Evolutionary conservation across 1,284 basidiomycete species (phyloP).

Genomic region (Thelephora terrestris): DNA sequence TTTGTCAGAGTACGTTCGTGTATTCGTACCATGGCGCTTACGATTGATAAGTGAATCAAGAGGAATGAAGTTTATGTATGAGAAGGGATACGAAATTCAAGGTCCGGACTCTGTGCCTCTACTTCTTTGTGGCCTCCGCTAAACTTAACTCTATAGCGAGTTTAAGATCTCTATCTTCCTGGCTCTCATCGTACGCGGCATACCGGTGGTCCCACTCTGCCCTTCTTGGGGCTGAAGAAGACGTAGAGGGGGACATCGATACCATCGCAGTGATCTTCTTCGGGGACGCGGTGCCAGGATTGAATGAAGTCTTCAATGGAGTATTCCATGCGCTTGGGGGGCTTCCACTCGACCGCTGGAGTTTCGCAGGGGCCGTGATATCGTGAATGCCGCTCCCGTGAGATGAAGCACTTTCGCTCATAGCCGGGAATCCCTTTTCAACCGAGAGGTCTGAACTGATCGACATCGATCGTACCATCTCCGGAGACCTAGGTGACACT

Average conservation of each 20-base stretch:
- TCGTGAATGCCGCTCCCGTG: slow-evolving; percentile 12
- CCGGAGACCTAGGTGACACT: not conserved
- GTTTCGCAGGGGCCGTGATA: slow-evolving; percentile 10
- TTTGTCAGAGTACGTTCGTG: too few relatives aligned
- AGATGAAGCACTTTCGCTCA: slow-evolving; percentile 16
- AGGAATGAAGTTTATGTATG: too few relatives aligned
- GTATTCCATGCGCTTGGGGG: slow-evolving; percentile 22
- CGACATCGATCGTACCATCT: not conserved
- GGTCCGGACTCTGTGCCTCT: too few relatives aligned
- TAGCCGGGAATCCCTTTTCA: slow-evolving; percentile 14
- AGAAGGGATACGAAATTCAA: too few relatives aligned
- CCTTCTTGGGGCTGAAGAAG: not conserved
- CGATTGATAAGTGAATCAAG: too few relatives aligned
- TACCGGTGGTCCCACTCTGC: not conserved
- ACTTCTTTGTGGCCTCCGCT: slow-evolving; percentile 16
- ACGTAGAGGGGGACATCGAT: slow-evolving; percentile 6
- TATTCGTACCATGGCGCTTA: too few relatives aligned
- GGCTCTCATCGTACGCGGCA: slow-evolving; percentile 5
- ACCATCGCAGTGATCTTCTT: slow-evolving; percentile 7
- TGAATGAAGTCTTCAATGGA: slow-evolving; percentile 17
- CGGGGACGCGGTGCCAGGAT: slow-evolving; percentile 15
- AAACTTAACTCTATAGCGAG: slow-evolving; percentile 25
- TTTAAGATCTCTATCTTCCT: slow-evolving; percentile 19
- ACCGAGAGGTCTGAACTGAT: slow-evolving; percentile 7
- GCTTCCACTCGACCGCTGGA: not conserved